Conservation (phyloP, 2,329 filamentous ascomycete species). For the Mycosphaerella arachidis region DNA sequence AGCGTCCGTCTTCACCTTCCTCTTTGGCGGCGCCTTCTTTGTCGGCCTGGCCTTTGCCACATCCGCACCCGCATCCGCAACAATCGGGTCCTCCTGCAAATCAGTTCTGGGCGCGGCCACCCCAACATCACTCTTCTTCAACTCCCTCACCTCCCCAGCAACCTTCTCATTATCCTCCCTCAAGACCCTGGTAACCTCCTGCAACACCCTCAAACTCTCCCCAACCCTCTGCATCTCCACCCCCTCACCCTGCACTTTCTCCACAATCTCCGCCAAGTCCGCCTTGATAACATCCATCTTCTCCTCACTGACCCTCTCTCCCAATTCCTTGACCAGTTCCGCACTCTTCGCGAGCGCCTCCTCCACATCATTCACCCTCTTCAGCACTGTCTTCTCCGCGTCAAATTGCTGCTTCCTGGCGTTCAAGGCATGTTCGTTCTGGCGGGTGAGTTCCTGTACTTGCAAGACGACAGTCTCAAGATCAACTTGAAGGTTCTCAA, state of each 20-base stretch:
- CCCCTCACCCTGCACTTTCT: conserved; percentile 14
- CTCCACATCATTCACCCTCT: conserved; percentile 22
- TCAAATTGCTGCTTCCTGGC: conserved; percentile 16
- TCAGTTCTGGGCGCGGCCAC: background rate
- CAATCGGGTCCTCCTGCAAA: background rate
- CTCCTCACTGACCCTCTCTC: conserved; percentile 15
- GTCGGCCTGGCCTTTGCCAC: background rate
- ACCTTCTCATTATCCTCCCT: conserved; percentile 17
- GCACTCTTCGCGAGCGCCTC: conserved; percentile 17
- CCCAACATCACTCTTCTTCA: conserved; percentile 5
- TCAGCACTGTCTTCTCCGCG: conserved; percentile 21
- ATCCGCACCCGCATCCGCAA: background rate
- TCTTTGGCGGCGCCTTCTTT: background rate
- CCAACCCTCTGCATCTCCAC: conserved; percentile 12
- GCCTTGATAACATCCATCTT: conserved; percentile 12
- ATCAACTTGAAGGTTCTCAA: conserved; percentile 10
- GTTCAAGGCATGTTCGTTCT: conserved; percentile 7
- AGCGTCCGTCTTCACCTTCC: background rate
- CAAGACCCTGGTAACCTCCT: conserved; percentile 17
- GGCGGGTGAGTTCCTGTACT: conserved; percentile 14
- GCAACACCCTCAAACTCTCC: conserved; percentile 16
- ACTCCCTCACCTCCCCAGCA: conserved; percentile 10
- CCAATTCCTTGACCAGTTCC: conserved; percentile 14
- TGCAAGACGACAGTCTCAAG: conserved; percentile 18
- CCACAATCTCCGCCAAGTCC: conserved; percentile 9